A percentile compares a stretch with the other conserved stretches of the same genome.
These are phyloP conservation scores for Chrysanthemum seticuspe DNA, from an alignment of 129 eudicot genomes.

Conservation along the genomic window DNA sequence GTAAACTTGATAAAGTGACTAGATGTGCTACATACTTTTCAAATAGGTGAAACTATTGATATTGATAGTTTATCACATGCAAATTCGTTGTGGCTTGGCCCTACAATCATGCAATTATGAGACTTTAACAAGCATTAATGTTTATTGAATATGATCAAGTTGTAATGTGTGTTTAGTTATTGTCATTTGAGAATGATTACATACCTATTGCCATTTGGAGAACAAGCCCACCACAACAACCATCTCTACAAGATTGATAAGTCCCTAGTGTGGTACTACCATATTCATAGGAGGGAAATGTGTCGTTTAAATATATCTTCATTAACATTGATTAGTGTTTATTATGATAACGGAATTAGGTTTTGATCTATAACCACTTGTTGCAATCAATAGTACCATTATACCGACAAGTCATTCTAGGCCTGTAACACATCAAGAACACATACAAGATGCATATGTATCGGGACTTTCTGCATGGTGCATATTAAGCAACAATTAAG, in stretches of 20 bases:
- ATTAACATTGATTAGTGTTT: conserved; percentile 12
- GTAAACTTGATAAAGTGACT: background rate
- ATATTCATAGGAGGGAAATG: conserved; percentile 1
- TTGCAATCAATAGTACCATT: no score
- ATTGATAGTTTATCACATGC: conserved; percentile 19
- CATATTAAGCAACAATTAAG: no score
- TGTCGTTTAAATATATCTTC: background rate
- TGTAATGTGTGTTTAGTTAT: conserved; percentile 26
- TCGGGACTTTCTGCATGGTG: no score
- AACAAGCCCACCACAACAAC: conserved; percentile 30
- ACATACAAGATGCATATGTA: no score
- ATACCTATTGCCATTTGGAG: conserved; percentile 19
- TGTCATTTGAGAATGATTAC: conserved; percentile 30
- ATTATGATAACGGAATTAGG: conserved; percentile 5
- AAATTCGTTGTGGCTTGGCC: conserved; percentile 27
- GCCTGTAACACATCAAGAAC: no score
- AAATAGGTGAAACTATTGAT: background rate
- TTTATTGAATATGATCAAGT: conserved; percentile 21
- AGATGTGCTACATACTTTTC: background rate
- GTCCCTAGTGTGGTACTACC: background rate
- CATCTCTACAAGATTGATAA: conserved; percentile 6
- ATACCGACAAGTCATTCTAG: no score
- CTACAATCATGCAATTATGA: conserved; percentile 18
- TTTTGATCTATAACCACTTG: no score
- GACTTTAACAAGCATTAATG: conserved; percentile 32